These are phyloP conservation scores for Penicillium sp. DNA, from an alignment of 2,329 filamentous ascomycete genomes.

Conservation along the genomic window DNA sequence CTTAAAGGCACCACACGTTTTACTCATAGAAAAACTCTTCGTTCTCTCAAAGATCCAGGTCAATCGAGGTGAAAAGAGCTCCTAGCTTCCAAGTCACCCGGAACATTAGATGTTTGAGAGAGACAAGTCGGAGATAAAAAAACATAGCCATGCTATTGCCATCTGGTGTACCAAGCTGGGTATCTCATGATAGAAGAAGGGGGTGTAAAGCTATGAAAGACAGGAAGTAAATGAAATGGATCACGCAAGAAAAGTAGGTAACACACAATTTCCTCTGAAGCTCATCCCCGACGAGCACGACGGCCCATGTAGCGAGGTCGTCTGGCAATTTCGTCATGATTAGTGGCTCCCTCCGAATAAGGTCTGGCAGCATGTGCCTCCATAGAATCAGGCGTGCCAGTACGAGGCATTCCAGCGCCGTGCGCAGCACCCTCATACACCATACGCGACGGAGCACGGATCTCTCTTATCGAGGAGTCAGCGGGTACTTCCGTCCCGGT, in stretches of 20 bases:
- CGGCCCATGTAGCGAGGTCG: slow-evolving; percentile 34
- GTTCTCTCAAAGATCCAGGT: too few relatives aligned
- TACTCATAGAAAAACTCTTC: too few relatives aligned
- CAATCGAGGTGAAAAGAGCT: not conserved
- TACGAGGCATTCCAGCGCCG: slow-evolving; percentile 4
- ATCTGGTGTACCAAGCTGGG: slow-evolving; percentile 3
- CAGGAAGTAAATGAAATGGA: not conserved
- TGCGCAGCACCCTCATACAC: slow-evolving; percentile 13
- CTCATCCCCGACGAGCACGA: slow-evolving; percentile 24
- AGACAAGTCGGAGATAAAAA: not conserved
- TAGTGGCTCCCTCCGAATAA: slow-evolving; percentile 10
- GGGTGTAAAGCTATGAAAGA: slow-evolving; percentile 1
- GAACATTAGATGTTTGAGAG: not conserved
- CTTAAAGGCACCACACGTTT: too few relatives aligned
- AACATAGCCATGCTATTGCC: not conserved
- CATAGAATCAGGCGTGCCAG: slow-evolving; percentile 16
- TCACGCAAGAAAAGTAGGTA: not conserved
- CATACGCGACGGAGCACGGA: slow-evolving; percentile 17
- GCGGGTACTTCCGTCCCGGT: slow-evolving; percentile 6
- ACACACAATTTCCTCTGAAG: not conserved
- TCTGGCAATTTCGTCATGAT: slow-evolving; percentile 20
- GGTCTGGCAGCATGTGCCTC: slow-evolving; percentile 11
- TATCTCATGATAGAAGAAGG: slow-evolving; percentile 17
- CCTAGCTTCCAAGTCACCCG: not conserved
- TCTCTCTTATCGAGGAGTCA: slow-evolving; percentile 9